Evolutionary conservation across 2,329 filamentous ascomycete genomes (phyloP).

Genomic region (Phyllachora maydis): DNA sequence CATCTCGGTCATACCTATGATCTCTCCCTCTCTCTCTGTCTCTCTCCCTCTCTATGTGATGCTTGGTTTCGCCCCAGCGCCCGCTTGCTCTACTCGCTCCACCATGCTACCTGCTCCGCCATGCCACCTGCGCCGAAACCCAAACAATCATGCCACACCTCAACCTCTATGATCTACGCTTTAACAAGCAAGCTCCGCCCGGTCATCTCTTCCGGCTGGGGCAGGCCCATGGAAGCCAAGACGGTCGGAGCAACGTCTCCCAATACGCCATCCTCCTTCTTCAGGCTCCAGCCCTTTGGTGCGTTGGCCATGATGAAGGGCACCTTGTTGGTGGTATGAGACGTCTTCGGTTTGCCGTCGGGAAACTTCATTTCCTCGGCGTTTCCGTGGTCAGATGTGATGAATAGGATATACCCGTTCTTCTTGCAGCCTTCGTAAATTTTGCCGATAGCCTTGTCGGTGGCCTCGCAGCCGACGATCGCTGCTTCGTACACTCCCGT

Average conservation of each 20-base stretch:
- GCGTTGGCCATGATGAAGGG: constrained; percentile 97
- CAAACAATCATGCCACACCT: too few relatives aligned
- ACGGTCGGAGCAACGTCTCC: constrained; percentile 95
- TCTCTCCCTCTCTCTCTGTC: too few relatives aligned
- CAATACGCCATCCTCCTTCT: constrained; percentile 72
- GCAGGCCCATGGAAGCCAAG: constrained; percentile 74
- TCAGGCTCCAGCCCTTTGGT: constrained; percentile 69
- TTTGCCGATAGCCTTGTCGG: constrained; percentile 81
- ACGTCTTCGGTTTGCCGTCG: constrained; percentile 92
- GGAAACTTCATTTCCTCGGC: constrained; percentile 98
- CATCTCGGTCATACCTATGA: too few relatives aligned
- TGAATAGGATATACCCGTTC: constrained; percentile 80
- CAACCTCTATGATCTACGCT: too few relatives aligned
- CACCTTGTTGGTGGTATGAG: constrained; percentile 94
- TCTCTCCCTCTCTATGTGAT: too few relatives aligned
- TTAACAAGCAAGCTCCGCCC: constrained; percentile 69
- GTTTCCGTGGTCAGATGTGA: constrained; percentile 93
- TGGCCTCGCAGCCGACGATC: constrained; percentile 64
- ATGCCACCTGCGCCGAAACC: too few relatives aligned
- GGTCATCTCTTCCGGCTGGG: constrained; percentile 82
- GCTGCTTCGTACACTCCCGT: constrained; percentile 94
- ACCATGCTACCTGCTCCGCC: too few relatives aligned
- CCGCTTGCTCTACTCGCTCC: too few relatives aligned
- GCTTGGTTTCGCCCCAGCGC: too few relatives aligned
- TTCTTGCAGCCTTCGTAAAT: constrained; percentile 91